These are phyloP conservation scores for Picochlorum sp. DNA, from an alignment of 139 green algal species.

Conservation along the genomic window DNA sequence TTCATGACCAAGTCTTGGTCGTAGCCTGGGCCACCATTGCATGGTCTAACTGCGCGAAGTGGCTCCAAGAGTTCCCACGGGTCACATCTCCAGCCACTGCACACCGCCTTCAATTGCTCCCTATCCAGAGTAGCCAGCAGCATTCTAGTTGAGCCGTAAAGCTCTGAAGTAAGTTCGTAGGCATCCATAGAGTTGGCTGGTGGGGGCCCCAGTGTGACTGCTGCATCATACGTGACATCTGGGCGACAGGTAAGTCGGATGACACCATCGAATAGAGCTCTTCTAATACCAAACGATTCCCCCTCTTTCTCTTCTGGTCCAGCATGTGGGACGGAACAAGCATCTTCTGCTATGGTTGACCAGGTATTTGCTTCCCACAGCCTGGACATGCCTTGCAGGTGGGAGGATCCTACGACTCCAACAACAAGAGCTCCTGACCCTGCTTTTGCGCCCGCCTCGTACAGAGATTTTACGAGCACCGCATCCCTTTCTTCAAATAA, in stretches of 20 bases:
- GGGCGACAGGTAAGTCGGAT: conserved; percentile 27
- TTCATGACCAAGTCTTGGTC: conserved; percentile 25
- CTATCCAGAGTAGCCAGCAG: conserved; percentile 29
- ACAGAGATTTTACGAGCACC: conserved; percentile 17
- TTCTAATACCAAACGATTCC: conserved; percentile 17
- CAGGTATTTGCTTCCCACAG: conserved; percentile 14
- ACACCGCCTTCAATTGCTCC: conserved; percentile 30
- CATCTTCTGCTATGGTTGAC: conserved; percentile 5
- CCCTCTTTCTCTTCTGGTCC: neutral
- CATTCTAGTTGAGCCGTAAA: conserved; percentile 36
- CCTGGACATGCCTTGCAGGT: conserved; percentile 24
- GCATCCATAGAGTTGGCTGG: conserved; percentile 1
- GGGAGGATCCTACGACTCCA: conserved; percentile 26
- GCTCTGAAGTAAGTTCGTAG: conserved; percentile 22
- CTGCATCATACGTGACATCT: conserved; percentile 31
- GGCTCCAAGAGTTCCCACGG: conserved; percentile 32
- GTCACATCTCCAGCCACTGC: conserved; percentile 28
- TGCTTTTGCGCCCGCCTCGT: conserved; percentile 7
- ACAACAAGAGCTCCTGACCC: conserved; percentile 14
- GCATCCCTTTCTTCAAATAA: conserved; percentile 31
- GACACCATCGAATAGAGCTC: conserved; percentile 30
- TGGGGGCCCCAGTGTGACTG: conserved; percentile 13
- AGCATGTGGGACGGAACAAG: neutral
- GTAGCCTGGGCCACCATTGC: conserved; percentile 26
- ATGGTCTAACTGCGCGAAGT: conserved; percentile 17